Conservation (phyloP, 129 eudicot species). For the Tagetes erecta region DNA sequence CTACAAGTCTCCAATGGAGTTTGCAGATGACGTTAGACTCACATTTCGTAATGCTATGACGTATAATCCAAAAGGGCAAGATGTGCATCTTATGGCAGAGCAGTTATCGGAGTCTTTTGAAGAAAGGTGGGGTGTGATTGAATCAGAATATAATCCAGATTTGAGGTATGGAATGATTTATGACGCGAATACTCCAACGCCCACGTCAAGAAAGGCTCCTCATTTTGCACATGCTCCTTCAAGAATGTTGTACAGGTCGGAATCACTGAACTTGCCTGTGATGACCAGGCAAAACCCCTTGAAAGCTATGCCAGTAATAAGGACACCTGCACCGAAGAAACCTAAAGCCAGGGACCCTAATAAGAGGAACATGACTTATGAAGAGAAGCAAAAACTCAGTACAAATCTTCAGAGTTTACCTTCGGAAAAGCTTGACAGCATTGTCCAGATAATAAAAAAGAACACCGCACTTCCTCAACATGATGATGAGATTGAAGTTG, state of each 20-base stretch:
- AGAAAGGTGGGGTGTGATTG: slow-evolving; percentile 77
- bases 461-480: slow-evolving; percentile 60
- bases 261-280: slow-evolving; percentile 45
- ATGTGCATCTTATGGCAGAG: slow-evolving; percentile 87
- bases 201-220: slow-evolving; percentile 59
- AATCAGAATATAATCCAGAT: slow-evolving; percentile 51
- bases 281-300: slow-evolving; percentile 41
- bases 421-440: slow-evolving; percentile 72
- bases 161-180: slow-evolving; percentile 57
- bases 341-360: slow-evolving; percentile 92
- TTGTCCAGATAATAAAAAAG: slow-evolving; percentile 82
- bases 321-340: slow-evolving; percentile 79
- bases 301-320: slow-evolving; percentile 35
- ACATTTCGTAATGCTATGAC: slow-evolving; percentile 89
- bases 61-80: slow-evolving; percentile 91
- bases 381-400: slow-evolving; percentile 86
- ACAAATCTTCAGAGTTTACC: slow-evolving; percentile 82
- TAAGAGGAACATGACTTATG: slow-evolving; percentile 89
- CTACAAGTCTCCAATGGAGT: slow-evolving; percentile 78
- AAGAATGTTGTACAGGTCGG: slow-evolving; percentile 52
- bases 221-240: slow-evolving; percentile 43
- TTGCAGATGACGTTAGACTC: slow-evolving; percentile 92
- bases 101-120: slow-evolving; percentile 57
- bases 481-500: slow-evolving; percentile 93
- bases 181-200: slow-evolving; percentile 60